phyloP scores from a whole-genome alignment of 2,329 filamentous ascomycete genomes.

The Xylaria sp. region DNA sequence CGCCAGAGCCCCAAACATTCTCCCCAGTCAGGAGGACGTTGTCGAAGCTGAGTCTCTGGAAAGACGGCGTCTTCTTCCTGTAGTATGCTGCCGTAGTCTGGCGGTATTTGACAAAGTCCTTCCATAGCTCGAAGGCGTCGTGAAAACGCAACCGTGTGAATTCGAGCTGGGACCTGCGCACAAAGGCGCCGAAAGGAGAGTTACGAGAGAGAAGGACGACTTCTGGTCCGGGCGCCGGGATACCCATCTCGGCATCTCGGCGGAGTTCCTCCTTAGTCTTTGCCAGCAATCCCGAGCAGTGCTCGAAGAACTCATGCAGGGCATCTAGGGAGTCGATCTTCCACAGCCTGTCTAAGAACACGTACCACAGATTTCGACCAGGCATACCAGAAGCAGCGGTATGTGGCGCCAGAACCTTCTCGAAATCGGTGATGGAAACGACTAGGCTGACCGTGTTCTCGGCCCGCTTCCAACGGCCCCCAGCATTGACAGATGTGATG shows the following conservation, averaged over 20 bases:
- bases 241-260: constrained; percentile 55
- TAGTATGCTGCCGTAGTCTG: constrained; percentile 71
- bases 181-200: constrained; percentile 80
- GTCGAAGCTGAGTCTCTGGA: constrained; percentile 61
- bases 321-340: constrained; percentile 78
- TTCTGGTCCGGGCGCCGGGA: constrained; percentile 49
- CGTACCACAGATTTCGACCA: constrained; percentile 83
- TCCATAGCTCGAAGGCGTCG: constrained; percentile 79
- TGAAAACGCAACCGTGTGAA: constrained; percentile 80
- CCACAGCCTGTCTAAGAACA: constrained; percentile 83
- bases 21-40: constrained; percentile 55
- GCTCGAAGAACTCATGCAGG: constrained; percentile 75
- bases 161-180: constrained; percentile 77
- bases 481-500: constrained; percentile 34
- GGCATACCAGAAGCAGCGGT: constrained; percentile 62
- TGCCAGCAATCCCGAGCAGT: constrained; percentile 59
- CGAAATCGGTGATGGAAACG: constrained; percentile 60
- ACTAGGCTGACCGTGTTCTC: constrained; percentile 56
- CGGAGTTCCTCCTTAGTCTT: constrained; percentile 65
- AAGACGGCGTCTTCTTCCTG: constrained; percentile 62
- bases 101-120: constrained; percentile 78
- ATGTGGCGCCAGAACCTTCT: constrained; percentile 57
- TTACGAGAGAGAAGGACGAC: constrained; percentile 68
- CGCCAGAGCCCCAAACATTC: constrained; percentile 53
- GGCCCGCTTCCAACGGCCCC: constrained; percentile 51